phyloP scores from a whole-genome alignment of 495 filamentous ascomycete genomes.

The Podospora tetraspora region DNA sequence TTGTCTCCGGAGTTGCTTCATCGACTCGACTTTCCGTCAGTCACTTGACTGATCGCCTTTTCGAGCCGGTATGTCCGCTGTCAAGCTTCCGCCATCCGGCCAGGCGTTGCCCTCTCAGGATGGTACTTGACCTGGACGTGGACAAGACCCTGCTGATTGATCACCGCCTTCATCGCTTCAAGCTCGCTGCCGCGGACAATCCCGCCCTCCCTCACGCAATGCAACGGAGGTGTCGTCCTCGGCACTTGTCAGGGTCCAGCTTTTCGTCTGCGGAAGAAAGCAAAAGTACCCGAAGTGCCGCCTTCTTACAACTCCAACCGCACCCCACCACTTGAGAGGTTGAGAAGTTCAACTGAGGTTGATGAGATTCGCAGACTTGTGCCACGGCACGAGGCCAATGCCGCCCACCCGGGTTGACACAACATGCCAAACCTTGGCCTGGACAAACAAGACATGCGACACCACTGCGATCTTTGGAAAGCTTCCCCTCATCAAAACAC shows the following conservation, averaged over 20 bases:
- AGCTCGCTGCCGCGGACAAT: neutral
- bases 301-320: neutral
- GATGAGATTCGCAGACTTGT: neutral
- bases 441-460: neutral
- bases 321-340: neutral
- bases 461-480: neutral
- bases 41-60: neutral
- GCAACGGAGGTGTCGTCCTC: neutral
- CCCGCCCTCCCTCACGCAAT: neutral
- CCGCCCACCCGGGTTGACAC: neutral
- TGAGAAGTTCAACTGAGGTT: neutral
- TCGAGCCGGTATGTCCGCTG: neutral
- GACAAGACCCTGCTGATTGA: too few species aligned
- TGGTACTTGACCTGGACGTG: too few species aligned
- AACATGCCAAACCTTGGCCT: neutral
- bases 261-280: neutral
- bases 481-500: neutral
- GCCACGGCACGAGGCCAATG: too few species aligned
- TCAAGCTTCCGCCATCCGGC: neutral
- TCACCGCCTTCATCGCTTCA: neutral
- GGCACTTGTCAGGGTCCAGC: neutral
- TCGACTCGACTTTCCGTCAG: neutral
- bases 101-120: neutral
- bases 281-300: neutral
- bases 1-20: neutral